These are phyloP conservation scores for Paramecium biaurelia DNA, from an alignment of 73 alveolate species.

Conservation along the genomic window DNA sequence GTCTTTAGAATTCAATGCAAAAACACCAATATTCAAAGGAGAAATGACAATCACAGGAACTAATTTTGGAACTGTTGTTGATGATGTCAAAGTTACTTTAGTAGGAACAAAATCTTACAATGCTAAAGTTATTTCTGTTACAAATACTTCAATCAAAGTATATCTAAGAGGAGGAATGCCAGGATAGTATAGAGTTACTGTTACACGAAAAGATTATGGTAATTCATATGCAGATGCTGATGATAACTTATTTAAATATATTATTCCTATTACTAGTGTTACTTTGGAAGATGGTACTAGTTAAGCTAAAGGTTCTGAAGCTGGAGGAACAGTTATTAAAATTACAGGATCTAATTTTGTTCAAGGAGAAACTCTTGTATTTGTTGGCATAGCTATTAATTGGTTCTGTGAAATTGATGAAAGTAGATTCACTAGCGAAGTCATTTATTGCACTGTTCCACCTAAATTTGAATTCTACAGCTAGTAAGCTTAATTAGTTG, in stretches of 20 bases:
- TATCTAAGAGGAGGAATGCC: constrained; percentile 57
- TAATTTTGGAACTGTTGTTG: not conserved
- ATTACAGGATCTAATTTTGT: constrained; percentile 34
- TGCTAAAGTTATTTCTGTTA: not conserved
- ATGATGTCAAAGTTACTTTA: not conserved
- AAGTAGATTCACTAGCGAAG: not conserved
- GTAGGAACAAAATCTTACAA: not conserved
- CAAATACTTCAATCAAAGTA: not conserved
- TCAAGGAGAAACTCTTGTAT: not conserved
- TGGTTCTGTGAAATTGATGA: constrained; percentile 47
- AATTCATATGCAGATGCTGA: not conserved
- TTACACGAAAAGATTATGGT: constrained; percentile 9
- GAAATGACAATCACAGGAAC: constrained; percentile 1
- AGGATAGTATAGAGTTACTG: not conserved
- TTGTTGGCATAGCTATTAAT: not conserved
- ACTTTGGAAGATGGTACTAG: not conserved
- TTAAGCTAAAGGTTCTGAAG: constrained; percentile 12
- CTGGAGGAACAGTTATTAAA: constrained; percentile 39
- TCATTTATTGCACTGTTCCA: constrained; percentile 12
- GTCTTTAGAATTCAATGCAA: not conserved
- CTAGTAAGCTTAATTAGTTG: not conserved
- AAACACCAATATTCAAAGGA: constrained; percentile 12
- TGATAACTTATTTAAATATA: not conserved
- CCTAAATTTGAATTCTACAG: not conserved
- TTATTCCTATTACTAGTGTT: not conserved